Evolutionary conservation across 2,329 filamentous ascomycete species (phyloP).

Genomic region (Cladosporium sp.): DNA sequence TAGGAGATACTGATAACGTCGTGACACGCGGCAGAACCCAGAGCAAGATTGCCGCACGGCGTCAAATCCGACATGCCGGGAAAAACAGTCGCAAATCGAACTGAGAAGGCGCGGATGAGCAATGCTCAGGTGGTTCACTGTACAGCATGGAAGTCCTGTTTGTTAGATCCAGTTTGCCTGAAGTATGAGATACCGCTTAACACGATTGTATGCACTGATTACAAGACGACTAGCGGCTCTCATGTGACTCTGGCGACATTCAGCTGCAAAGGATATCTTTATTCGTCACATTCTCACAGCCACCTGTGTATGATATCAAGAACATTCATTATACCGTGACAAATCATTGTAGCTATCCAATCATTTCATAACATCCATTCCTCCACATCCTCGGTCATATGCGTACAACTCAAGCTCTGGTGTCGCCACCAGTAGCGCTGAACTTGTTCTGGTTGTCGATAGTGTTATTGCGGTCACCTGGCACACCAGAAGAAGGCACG

Average conservation of each 20-base stretch:
- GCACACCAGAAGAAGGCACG: slow-evolving; percentile 9
- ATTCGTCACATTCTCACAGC: background rate
- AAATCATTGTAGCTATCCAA: background rate
- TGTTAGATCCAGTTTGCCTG: no score
- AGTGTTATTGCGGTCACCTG: slow-evolving; percentile 3
- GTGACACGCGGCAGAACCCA: background rate
- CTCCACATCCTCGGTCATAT: background rate
- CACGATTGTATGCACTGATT: no score
- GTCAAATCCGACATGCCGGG: no score
- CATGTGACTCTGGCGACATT: no score
- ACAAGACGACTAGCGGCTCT: no score
- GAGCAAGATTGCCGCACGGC: no score
- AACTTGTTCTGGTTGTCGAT: slow-evolving; percentile 10
- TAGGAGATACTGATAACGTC: background rate
- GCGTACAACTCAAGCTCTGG: background rate
- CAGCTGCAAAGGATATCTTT: no score
- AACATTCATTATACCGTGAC: slow-evolving; percentile 1
- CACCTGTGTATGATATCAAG: background rate
- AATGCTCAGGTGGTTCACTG: no score
- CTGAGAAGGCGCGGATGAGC: no score
- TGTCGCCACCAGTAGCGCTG: slow-evolving; percentile 8
- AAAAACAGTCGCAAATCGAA: no score
- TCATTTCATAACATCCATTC: background rate
- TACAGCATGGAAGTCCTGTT: no score
- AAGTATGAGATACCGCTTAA: no score